Conservation (phyloP, 306 rosid species). For the Abrus pulchellus region DNA sequence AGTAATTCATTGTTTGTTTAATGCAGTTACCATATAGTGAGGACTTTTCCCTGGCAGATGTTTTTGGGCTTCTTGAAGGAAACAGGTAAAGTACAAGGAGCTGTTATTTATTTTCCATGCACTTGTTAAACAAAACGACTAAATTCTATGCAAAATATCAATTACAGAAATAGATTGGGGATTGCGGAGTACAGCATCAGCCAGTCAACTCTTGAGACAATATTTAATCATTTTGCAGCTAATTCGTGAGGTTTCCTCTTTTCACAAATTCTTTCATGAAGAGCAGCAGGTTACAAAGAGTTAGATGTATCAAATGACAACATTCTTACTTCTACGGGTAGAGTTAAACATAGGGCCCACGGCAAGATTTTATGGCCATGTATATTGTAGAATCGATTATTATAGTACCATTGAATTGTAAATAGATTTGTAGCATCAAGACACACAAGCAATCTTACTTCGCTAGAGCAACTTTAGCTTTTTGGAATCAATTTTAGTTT, state of each 20-base stretch:
- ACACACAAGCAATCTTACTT: constrained; percentile 9
- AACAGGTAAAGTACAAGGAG: constrained; percentile 63
- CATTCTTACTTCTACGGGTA: constrained; percentile 33
- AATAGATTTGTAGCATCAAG: constrained; percentile 35
- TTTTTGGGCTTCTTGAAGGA: constrained; percentile 84
- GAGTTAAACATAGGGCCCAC: constrained; percentile 27
- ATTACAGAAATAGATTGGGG: constrained; percentile 70
- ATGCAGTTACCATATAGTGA: constrained; percentile 77
- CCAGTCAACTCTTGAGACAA: constrained; percentile 91
- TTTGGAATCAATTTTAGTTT: neutral
- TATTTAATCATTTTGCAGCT: constrained; percentile 93
- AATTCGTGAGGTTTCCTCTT: constrained; percentile 56
- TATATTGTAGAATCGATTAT: constrained; percentile 41
- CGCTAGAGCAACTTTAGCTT: constrained; percentile 13
- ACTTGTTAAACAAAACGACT: constrained; percentile 30
- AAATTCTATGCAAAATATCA: constrained; percentile 41
- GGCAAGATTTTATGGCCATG: constrained; percentile 25
- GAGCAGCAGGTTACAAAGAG: neutral
- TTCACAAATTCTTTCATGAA: constrained; percentile 12
- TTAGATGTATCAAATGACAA: constrained; percentile 27
- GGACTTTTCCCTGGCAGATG: constrained; percentile 88
- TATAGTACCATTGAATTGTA: constrained; percentile 48
- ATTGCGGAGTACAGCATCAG: constrained; percentile 95
- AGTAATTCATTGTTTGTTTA: constrained; percentile 46
- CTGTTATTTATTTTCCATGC: constrained; percentile 15